These are phyloP conservation scores for Penicillium pulvis DNA, from an alignment of 495 filamentous ascomycete species.

Conservation along the genomic window DNA sequence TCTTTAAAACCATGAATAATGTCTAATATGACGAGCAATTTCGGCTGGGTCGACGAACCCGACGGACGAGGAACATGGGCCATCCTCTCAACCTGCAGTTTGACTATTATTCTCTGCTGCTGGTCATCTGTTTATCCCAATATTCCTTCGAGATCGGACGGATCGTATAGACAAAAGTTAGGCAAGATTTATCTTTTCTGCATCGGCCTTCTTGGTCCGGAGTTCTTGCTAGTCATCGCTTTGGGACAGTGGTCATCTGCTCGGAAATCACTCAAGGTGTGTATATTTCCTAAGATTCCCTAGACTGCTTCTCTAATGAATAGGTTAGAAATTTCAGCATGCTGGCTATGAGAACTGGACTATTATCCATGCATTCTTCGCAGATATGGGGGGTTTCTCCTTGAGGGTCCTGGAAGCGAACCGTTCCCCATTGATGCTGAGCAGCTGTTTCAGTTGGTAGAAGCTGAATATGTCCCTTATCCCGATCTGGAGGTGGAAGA, in stretches of 20 bases:
- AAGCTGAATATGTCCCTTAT: slow-evolving; percentile 15
- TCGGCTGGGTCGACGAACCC: slow-evolving; percentile 36
- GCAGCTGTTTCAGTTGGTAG: slow-evolving; percentile 8
- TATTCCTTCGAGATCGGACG: slow-evolving; percentile 23
- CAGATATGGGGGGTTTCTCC: slow-evolving; percentile 43
- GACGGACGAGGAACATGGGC: slow-evolving; percentile 32
- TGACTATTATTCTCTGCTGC: slow-evolving; percentile 35
- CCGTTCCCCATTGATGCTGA: slow-evolving; percentile 15
- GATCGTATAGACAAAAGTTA: slow-evolving; percentile 7
- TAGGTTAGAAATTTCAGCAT: slow-evolving; percentile 18
- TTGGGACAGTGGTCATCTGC: slow-evolving; percentile 39
- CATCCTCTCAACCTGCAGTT: slow-evolving; percentile 32
- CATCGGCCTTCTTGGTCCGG: slow-evolving; percentile 35
- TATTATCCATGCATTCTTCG: slow-evolving; percentile 39
- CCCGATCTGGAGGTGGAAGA: slow-evolving; percentile 28
- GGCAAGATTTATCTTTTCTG: slow-evolving; percentile 30
- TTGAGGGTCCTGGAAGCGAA: slow-evolving; percentile 23
- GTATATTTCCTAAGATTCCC: not conserved
- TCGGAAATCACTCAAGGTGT: slow-evolving; percentile 26
- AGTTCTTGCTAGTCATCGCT: slow-evolving; percentile 34
- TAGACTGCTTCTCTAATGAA: not conserved
- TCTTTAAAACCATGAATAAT: not conserved
- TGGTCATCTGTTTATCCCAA: slow-evolving; percentile 35
- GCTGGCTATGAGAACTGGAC: slow-evolving; percentile 32
- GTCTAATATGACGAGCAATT: not conserved